Base-by-base conservation (phyloP, 1,139 yeast genomes). In the Petasospora fabianii region DNA sequence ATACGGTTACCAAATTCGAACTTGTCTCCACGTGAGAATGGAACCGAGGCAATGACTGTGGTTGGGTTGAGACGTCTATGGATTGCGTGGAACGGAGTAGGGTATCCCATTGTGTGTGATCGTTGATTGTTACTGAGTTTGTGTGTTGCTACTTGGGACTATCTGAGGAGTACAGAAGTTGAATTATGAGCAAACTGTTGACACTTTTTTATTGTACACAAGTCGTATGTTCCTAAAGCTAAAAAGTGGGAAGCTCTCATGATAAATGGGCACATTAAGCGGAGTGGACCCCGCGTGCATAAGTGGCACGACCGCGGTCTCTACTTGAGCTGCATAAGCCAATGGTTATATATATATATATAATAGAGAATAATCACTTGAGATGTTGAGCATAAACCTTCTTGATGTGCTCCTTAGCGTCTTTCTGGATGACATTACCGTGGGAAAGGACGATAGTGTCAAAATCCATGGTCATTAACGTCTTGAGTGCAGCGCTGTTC, bases 1-100 rank as follows among this genome's bases (percentile, higher is more conserved):
- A 77, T 71, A 43, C 87, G 65, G 14, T 75, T 80, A 19, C 88
- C 90, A 46, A 80, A 71, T 41, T 73, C 69, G 39, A 78, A 46
- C 32, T 55, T 58, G 40, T 64, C 59, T 10, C 59, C 51, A 31
- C 71, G 51, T 10, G 65, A 59, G 62, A 77, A 77, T 1, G 71
- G 64, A 10, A 70, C 59, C 5, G 82, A 73, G 16, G 80, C 73
- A 32, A 74, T 65, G 28, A 69, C 72, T 8, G 77, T 61, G 36
- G 66, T 60, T 2, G 70, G 68, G 5, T 77, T 61, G 30, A 79
- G 58, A 30, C 65, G 60, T 44, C 80, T 65, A 19, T 73, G 61
- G 18, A 66, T 65, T 2, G 73, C 74, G 7, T 66, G 70, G 21
- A 68, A 44, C 19, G 69, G 66, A 17, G 48, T 35, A 35, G 53